Conservation (phyloP, 2,329 filamentous ascomycete genomes). For the Hypoxylon sp. region DNA sequence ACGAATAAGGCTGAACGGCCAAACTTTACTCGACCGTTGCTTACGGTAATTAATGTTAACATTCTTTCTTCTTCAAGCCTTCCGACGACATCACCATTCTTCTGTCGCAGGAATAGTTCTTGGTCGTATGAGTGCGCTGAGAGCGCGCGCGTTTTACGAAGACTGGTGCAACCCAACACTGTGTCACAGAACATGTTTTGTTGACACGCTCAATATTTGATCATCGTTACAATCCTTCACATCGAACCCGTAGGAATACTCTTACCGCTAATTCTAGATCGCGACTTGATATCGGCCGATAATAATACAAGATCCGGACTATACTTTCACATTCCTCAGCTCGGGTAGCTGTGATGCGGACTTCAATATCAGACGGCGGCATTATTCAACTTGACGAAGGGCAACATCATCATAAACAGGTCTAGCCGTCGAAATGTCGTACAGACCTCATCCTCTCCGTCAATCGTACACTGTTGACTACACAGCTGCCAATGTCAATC, state of each 20-base stretch:
- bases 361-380: constrained; percentile 44
- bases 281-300: constrained; percentile 5
- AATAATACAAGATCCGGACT: constrained; percentile 2
- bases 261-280: constrained; percentile 7
- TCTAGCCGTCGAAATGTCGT: constrained; percentile 63
- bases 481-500: constrained; percentile 62
- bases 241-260: constrained; percentile 16
- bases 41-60: constrained; percentile 38
- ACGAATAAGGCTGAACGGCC: constrained; percentile 45
- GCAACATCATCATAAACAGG: constrained; percentile 36
- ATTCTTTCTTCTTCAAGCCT: constrained; percentile 29
- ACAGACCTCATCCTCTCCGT: constrained; percentile 69
- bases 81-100: constrained; percentile 36
- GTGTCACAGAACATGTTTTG: constrained; percentile 31
- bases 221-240: constrained; percentile 8
- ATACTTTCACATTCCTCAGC: constrained; percentile 41
- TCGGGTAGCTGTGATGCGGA: constrained; percentile 53
- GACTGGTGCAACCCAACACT: constrained; percentile 22
- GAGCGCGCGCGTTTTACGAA: constrained; percentile 43
- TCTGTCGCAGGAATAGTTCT: constrained; percentile 38
- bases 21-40: constrained; percentile 42
- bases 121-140: constrained; percentile 49
- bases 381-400: constrained; percentile 48
- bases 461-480: constrained; percentile 63
- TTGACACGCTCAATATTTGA: constrained; percentile 18